phyloP scores from a whole-genome alignment of 768 basidiomycete genomes.

The Rhizopogon vulgaris region DNA sequence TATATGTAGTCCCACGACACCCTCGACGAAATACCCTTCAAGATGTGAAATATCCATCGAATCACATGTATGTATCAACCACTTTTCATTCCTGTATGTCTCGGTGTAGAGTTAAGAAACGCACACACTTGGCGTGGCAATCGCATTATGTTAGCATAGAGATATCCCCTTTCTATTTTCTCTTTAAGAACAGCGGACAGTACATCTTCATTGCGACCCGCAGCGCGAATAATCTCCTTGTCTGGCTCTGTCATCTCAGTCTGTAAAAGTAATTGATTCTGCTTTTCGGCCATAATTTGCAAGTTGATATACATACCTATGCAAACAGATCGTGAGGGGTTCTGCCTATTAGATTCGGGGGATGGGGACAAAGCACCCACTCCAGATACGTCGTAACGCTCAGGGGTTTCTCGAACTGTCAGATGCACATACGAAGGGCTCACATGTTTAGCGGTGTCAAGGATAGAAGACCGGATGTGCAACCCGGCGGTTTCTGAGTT shows the following conservation, averaged over 20 bases:
- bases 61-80: too few relatives aligned
- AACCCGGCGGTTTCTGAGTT: constrained; percentile 9
- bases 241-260: constrained; percentile 13
- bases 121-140: background rate
- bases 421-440: constrained; percentile 9
- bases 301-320: constrained; percentile 10
- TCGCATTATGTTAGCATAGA: constrained; percentile 2
- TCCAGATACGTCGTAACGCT: constrained; percentile 8
- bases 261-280: constrained; percentile 10
- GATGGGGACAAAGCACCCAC: background rate
- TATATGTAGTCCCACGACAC: too few relatives aligned
- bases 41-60: too few relatives aligned
- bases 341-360: background rate
- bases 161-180: constrained; percentile 10
- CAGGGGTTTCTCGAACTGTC: constrained; percentile 7
- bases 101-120: background rate
- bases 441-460: constrained; percentile 2
- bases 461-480: background rate
- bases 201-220: background rate
- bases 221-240: constrained; percentile 7
- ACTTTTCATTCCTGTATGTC: too few relatives aligned
- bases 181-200: constrained; percentile 6
- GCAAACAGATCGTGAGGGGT: background rate
- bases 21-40: too few relatives aligned
- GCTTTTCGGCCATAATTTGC: constrained; percentile 12